phyloP scores from a whole-genome alignment of 169 alveolate genomes.

The Plasmodium sp. region DNA sequence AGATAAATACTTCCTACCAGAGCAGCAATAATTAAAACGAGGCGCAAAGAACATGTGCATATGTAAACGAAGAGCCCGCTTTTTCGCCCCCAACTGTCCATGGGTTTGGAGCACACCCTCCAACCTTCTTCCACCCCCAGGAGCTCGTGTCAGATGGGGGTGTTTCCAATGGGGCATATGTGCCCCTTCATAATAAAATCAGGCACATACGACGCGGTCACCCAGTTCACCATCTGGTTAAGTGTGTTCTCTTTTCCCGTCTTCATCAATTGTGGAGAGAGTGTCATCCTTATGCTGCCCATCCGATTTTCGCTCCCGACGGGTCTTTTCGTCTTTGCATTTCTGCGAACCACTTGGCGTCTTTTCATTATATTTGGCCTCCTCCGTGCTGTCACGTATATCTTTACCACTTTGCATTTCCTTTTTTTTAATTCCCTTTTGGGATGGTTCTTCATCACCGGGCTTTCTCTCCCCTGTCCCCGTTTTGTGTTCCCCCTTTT shows the following conservation, averaged over 20 bases:
- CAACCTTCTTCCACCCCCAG: background rate
- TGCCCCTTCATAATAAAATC: background rate
- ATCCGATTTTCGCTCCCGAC: background rate
- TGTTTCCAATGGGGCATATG: background rate
- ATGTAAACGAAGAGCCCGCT: background rate
- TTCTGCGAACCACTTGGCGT: background rate
- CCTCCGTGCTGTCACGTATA: background rate
- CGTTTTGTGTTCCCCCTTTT: background rate
- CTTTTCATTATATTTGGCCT: background rate
- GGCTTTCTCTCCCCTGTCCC: background rate
- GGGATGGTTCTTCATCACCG: background rate
- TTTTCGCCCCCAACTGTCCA: background rate
- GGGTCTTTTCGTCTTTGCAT: background rate
- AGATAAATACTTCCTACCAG: background rate
- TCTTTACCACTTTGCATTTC: background rate
- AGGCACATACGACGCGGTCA: background rate
- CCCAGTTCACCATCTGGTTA: background rate
- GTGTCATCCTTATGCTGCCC: background rate
- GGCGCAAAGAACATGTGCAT: background rate
- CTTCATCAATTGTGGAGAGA: background rate
- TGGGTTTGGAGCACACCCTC: background rate
- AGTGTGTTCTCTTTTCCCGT: background rate
- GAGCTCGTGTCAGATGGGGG: background rate
- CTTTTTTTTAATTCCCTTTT: background rate
- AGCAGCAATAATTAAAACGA: background rate